Evolutionary conservation across 306 rosid genomes (phyloP), one percentile per base, ranked within the genome.

Genomic region (Dicorynia guianensis): DNA sequence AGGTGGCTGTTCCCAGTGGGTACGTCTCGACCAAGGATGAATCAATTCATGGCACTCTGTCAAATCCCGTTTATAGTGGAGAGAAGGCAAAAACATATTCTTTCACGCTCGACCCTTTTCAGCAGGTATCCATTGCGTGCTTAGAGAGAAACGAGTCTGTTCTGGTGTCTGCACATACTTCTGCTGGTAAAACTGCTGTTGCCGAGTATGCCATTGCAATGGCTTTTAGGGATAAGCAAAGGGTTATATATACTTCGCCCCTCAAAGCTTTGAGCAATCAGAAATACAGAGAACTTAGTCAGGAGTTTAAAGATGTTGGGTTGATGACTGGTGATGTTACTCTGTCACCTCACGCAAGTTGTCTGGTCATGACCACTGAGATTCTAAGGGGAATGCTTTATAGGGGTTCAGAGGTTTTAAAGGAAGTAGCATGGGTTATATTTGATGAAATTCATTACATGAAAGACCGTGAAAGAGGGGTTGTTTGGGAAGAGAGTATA

Each of bases 401-500:
- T 63, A 81, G 98, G 67, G 98, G 98, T 11, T 91, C 97, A 0
- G 98, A 91, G 78, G 91, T 94, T 60, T 66, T 94, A 55, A 94
- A 94, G 76, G 98, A 94, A 85, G 98, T 94, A 4, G 93, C 95
- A 3, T 94, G 98, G 97, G 98, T 94, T 46, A 94, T 94, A 35
- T 94, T 94, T 57, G 98, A 94, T 75, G 98, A 94, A 74, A 94
- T 94, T 59, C 98, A 94, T 70, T 94, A 94, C 40, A 94, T 94
- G 98, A 91, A 85, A 87, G 98, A 94, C 83, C 86, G 97, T 5
- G 98, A 94, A 69, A 87, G 98, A 79, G 98, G 98, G 63, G 98
- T 94, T 50, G 98, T 94, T 74, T 94, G 98, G 98, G 98, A 94
- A 75, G 98, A 94, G 84, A 94, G 98, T 84, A 94, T 94, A n/a